phyloP scores from a whole-genome alignment of 129 eudicot genomes.

The Logfia minima region DNA sequence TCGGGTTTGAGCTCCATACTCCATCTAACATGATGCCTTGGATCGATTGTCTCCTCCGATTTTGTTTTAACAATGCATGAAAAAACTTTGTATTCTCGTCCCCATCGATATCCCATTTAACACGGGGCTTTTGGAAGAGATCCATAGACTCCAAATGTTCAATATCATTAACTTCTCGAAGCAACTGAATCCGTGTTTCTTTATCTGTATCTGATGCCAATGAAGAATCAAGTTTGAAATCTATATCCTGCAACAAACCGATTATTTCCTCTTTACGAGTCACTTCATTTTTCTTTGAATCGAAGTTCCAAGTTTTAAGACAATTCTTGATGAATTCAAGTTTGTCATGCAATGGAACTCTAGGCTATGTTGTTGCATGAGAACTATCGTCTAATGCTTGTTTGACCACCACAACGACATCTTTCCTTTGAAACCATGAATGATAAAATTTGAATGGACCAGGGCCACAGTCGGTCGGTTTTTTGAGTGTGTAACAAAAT shows the following conservation, averaged over 20 bases:
- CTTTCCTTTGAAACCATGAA: background rate
- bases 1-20: too few relatives aligned
- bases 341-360: background rate
- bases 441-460: background rate
- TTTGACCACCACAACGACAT: background rate
- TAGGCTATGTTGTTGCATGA: background rate
- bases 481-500: background rate
- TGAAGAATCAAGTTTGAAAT: background rate
- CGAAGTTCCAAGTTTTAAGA: background rate
- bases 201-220: background rate
- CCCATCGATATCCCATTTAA: too few relatives aligned
- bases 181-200: background rate
- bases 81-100: too few relatives aligned
- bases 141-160: too few relatives aligned
- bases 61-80: too few relatives aligned
- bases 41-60: too few relatives aligned
- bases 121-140: too few relatives aligned
- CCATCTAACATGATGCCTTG: too few relatives aligned
- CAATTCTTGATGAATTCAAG: background rate
- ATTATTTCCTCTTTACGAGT: background rate
- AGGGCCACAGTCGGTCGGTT: background rate
- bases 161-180: background rate
- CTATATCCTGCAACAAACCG: background rate
- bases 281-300: background rate
- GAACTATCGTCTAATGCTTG: background rate